Percentiles rank a stretch among this genome's conserved stretches.
These are phyloP conservation scores for Microbotryum scabiosae DNA, from an alignment of 1,284 basidiomycete genomes.

Conservation along the genomic window DNA sequence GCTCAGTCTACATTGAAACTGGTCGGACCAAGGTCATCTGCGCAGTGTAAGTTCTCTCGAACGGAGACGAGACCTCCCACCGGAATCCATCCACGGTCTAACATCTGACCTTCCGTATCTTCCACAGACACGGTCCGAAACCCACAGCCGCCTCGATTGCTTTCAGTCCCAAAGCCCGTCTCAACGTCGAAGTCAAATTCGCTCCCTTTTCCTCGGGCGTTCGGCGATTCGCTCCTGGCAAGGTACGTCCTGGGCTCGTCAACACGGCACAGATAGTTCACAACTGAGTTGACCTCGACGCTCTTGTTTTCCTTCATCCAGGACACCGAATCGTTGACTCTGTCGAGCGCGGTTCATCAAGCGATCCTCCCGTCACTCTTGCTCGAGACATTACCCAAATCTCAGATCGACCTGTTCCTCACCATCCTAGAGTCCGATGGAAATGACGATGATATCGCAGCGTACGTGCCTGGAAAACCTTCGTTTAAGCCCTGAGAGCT, in stretches of 20 bases:
- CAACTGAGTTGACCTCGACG: not conserved
- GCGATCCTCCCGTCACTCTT: conserved; percentile 76
- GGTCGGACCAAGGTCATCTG: conserved; percentile 84
- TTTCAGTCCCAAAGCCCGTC: conserved; percentile 74
- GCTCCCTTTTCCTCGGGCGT: conserved; percentile 74
- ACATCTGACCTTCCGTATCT: not conserved
- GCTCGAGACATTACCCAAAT: conserved; percentile 85
- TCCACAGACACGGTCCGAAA: conserved; percentile 71
- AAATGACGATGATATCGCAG: conserved; percentile 69
- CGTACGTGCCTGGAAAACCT: conserved; percentile 35
- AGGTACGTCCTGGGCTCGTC: conserved; percentile 47
- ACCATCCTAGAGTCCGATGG: conserved; percentile 87
- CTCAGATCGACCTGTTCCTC: conserved; percentile 83
- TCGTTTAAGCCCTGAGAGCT: not conserved
- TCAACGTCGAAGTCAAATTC: conserved; percentile 95
- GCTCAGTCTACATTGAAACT: conserved; percentile 89
- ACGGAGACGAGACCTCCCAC: too few species aligned
- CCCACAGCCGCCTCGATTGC: conserved; percentile 43
- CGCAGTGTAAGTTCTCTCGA: conserved; percentile 68
- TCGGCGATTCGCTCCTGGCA: conserved; percentile 68
- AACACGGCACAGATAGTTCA: too few species aligned
- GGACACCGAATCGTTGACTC: conserved; percentile 86
- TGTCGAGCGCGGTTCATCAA: conserved; percentile 76
- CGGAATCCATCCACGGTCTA: too few species aligned
- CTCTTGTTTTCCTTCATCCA: conserved; percentile 38